These are phyloP conservation scores for Pleurotus tuoliensis DNA, from an alignment of 768 basidiomycete species.

Conservation along the genomic window DNA sequence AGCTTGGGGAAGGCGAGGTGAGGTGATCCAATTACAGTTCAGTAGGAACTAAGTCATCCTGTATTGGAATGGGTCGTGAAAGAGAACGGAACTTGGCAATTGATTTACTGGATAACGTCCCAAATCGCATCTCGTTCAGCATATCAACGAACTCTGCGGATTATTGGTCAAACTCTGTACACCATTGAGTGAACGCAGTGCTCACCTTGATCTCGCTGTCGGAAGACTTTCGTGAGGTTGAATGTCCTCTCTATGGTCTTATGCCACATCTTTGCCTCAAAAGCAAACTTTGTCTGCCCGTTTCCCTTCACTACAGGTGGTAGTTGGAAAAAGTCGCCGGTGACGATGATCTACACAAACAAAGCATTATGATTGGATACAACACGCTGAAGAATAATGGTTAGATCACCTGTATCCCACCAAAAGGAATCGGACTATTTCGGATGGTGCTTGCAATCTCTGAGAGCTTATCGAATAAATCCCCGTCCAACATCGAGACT, in stretches of 20 bases:
- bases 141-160: conserved; percentile 83
- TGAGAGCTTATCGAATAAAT: conserved; percentile 87
- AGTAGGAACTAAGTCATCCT: conserved; percentile 83
- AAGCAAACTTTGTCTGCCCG: conserved; percentile 76
- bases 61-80: conserved; percentile 66
- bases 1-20: neutral
- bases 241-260: conserved; percentile 75
- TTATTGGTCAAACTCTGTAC: neutral
- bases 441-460: conserved; percentile 63
- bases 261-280: conserved; percentile 82
- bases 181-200: conserved; percentile 8
- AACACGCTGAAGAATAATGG: neutral
- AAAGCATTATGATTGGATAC: neutral
- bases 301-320: conserved; percentile 79
- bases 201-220: conserved; percentile 87
- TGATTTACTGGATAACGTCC: conserved; percentile 59
- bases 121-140: conserved; percentile 98
- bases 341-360: conserved; percentile 75
- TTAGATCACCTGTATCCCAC: conserved; percentile 81
- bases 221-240: conserved; percentile 93
- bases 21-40: conserved; percentile 62
- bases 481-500: conserved; percentile 99
- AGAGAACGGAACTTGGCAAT: conserved; percentile 68
- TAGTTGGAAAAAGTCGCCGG: conserved; percentile 98
- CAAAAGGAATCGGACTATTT: conserved; percentile 71